Evolutionary conservation across 352 stramenopile genomes (phyloP).

Genomic region (Globisporangium carolinianum): DNA sequence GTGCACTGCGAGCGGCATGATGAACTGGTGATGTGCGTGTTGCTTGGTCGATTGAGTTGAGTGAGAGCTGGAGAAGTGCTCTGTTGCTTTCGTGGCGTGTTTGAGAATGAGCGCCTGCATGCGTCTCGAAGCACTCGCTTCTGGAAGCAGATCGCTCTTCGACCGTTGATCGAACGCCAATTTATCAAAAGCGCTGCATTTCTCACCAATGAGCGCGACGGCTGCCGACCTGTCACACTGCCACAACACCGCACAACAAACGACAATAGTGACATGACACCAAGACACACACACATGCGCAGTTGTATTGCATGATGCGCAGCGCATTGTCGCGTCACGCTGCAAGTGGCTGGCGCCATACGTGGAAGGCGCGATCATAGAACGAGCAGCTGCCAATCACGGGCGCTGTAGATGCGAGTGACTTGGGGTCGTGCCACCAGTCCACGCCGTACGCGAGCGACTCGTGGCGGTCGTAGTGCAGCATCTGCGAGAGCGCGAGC

Average conservation of each 20-base stretch:
- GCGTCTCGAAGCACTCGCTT: too few relatives aligned
- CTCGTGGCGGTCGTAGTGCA: slow-evolving; percentile 49
- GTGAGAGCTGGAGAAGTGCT: neutral
- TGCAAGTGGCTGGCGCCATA: slow-evolving; percentile 33
- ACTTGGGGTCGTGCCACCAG: slow-evolving; percentile 53
- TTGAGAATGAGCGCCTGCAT: neutral
- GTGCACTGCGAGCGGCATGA: neutral
- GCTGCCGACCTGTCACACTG: too few relatives aligned
- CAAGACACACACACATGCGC: too few relatives aligned
- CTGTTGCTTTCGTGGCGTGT: neutral
- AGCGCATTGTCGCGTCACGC: neutral
- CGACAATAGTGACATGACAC: too few relatives aligned
- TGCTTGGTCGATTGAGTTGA: neutral
- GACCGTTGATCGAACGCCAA: too few relatives aligned
- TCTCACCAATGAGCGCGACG: too few relatives aligned
- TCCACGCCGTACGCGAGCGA: slow-evolving; percentile 84
- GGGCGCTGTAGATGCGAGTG: slow-evolving; percentile 25
- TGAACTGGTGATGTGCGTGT: too few relatives aligned
- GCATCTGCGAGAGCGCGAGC: slow-evolving; percentile 13
- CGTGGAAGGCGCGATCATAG: slow-evolving; percentile 74
- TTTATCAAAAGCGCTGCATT: too few relatives aligned
- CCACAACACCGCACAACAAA: too few relatives aligned
- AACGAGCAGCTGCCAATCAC: slow-evolving; percentile 76
- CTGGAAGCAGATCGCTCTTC: too few relatives aligned
- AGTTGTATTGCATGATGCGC: neutral